Evolutionary conservation across 108 stramenopile genomes (phyloP).

Genomic region (Heterococcus sp.): DNA sequence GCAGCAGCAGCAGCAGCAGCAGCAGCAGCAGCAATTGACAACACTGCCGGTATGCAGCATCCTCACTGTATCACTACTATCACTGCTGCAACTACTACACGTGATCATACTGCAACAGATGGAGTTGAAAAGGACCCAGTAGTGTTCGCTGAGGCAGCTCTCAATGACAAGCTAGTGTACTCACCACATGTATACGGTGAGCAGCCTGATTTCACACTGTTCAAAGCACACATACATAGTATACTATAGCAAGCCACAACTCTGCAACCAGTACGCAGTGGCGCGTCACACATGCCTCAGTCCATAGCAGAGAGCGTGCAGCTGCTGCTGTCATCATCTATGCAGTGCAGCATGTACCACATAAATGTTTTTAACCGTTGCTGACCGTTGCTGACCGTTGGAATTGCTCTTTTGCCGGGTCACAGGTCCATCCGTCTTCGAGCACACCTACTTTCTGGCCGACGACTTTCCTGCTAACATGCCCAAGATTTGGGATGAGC

Average conservation of each 20-base stretch:
- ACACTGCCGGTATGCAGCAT: too few relatives aligned
- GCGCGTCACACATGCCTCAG: too few relatives aligned
- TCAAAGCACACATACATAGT: background rate
- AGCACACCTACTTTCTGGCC: background rate
- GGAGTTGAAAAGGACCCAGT: background rate
- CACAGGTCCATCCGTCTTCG: background rate
- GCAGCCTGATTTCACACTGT: background rate
- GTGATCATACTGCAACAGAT: too few relatives aligned
- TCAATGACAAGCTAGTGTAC: background rate
- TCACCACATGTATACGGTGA: background rate
- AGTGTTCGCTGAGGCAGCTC: background rate
- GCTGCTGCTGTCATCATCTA: background rate
- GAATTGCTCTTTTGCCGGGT: background rate
- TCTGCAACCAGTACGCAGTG: background rate
- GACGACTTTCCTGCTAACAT: background rate
- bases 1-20: too few relatives aligned
- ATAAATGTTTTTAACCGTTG: background rate
- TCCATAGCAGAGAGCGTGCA: background rate
- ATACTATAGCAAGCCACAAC: background rate
- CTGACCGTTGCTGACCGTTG: background rate
- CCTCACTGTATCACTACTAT: too few relatives aligned
- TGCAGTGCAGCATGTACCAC: too few relatives aligned
- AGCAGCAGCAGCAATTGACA: too few relatives aligned
- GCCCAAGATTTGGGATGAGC: background rate
- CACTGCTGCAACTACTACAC: too few relatives aligned